Evolutionary conservation across 495 filamentous ascomycete genomes (phyloP).

Genomic region (Penicillium ochrochloron): DNA sequence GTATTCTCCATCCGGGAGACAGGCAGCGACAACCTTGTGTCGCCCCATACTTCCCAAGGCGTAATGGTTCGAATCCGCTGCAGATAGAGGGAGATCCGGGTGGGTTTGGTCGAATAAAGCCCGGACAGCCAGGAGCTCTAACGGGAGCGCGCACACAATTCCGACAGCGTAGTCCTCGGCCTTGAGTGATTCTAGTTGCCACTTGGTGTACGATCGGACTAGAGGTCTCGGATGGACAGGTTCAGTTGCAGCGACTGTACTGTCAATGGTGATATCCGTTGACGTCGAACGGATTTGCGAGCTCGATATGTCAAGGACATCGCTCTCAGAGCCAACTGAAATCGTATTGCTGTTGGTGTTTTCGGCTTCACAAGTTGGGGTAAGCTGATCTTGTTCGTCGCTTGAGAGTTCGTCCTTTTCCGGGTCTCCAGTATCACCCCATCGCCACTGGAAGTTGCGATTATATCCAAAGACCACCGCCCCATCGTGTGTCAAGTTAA

Average conservation of each 20-base stretch:
- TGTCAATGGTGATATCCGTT: neutral
- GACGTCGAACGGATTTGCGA: neutral
- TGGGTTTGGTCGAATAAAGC: conserved; percentile 44
- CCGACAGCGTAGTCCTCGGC: conserved; percentile 45
- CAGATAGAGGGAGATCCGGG: neutral
- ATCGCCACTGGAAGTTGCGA: conserved; percentile 9
- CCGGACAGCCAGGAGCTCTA: conserved; percentile 44
- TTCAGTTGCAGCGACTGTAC: neutral
- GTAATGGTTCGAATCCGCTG: conserved; percentile 42
- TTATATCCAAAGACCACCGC: conserved; percentile 10
- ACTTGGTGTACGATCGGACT: neutral
- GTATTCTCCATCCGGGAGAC: conserved; percentile 29
- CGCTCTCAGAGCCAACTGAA: neutral
- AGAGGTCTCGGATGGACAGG: neutral
- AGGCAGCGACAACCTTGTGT: conserved; percentile 37
- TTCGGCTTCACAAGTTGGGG: neutral
- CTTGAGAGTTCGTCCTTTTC: neutral
- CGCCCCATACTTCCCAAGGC: conserved; percentile 40
- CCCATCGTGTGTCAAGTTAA: neutral
- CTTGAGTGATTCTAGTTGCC: conserved; percentile 5
- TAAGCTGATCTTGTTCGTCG: neutral
- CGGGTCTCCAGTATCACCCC: conserved; percentile 1
- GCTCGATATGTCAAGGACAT: neutral
- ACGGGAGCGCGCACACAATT: conserved; percentile 49
- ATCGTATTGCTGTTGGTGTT: neutral